phyloP scores from a whole-genome alignment of 2,329 filamentous ascomycete species.

The Paracoccidioides lutzii region DNA sequence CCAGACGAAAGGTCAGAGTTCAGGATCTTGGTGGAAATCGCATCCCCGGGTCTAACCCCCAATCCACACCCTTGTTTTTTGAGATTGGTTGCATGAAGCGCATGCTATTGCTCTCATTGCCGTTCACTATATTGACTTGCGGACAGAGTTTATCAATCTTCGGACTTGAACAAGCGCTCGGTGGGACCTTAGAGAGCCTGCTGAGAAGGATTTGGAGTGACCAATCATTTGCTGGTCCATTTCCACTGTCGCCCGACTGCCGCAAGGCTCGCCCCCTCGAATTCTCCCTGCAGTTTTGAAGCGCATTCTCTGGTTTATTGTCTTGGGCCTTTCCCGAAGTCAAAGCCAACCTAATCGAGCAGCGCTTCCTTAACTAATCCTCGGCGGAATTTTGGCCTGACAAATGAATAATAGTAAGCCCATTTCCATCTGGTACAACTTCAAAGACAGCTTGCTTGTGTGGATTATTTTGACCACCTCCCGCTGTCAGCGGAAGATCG shows the following conservation, averaged over 20 bases:
- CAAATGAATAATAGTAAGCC: constrained; percentile 18
- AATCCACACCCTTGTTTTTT: neutral
- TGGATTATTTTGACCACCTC: constrained; percentile 1
- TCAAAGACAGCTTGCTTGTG: constrained; percentile 4
- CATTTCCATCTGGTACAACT: constrained; percentile 14
- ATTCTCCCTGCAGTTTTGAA: neutral
- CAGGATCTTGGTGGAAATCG: neutral
- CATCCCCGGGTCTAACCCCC: neutral
- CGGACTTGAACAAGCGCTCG: neutral
- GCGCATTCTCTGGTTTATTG: constrained; percentile 2
- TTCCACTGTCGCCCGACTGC: constrained; percentile 6
- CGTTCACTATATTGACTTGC: neutral
- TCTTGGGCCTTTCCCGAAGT: constrained; percentile 2
- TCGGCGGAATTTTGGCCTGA: constrained; percentile 5
- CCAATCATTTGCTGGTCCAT: constrained; percentile 8
- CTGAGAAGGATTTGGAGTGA: neutral
- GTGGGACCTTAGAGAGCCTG: neutral
- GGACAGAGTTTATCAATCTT: neutral
- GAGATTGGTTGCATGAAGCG: neutral
- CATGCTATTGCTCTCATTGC: neutral
- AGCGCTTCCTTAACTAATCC: constrained; percentile 2
- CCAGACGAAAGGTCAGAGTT: neutral
- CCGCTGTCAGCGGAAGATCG: constrained; percentile 9
- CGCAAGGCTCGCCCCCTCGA: constrained; percentile 1
- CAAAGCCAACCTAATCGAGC: constrained; percentile 11